Evolutionary conservation across 2,329 filamentous ascomycete genomes (phyloP).

Genomic region (Myriosclerotinia curreyana): DNA sequence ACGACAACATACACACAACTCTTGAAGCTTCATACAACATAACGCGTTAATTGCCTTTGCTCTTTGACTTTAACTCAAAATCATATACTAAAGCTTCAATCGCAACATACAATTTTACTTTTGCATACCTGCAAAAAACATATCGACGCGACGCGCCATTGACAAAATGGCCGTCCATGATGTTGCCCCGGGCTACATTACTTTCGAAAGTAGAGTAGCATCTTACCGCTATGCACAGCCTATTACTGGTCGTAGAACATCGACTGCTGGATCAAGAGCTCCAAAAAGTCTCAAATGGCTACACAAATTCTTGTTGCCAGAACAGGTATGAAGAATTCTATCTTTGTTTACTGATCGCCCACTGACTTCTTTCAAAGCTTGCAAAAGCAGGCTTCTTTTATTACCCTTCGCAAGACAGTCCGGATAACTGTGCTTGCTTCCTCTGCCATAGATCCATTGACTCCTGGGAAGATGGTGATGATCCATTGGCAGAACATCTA

Average conservation of each 20-base stretch:
- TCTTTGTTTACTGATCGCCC: not conserved
- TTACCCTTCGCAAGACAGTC: conserved; percentile 67
- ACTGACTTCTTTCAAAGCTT: conserved; percentile 55
- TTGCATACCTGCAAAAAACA: not conserved
- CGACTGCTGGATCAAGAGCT: conserved; percentile 57
- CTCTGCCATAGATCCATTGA: conserved; percentile 80
- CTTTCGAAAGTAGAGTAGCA: conserved; percentile 71
- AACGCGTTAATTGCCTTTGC: not conserved
- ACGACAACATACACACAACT: conserved; percentile 10
- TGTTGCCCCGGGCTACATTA: conserved; percentile 51
- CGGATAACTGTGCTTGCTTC: conserved; percentile 89
- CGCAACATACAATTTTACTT: too few species aligned
- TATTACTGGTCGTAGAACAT: conserved; percentile 66
- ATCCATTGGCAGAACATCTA: conserved; percentile 80
- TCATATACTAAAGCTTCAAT: not conserved
- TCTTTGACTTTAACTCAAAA: not conserved
- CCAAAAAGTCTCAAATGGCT: conserved; percentile 70
- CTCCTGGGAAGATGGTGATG: conserved; percentile 87
- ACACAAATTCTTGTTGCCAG: conserved; percentile 63
- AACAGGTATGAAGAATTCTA: conserved; percentile 51
- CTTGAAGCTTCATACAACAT: not conserved
- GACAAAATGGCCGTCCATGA: conserved; percentile 33
- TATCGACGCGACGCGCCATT: conserved; percentile 16
- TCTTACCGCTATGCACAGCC: conserved; percentile 70
- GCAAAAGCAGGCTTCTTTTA: conserved; percentile 91